A percentile compares a stretch with the other conserved stretches of the same genome.
These are phyloP conservation scores for Leccinum obscurum DNA, from an alignment of 768 basidiomycete species.

Conservation along the genomic window DNA sequence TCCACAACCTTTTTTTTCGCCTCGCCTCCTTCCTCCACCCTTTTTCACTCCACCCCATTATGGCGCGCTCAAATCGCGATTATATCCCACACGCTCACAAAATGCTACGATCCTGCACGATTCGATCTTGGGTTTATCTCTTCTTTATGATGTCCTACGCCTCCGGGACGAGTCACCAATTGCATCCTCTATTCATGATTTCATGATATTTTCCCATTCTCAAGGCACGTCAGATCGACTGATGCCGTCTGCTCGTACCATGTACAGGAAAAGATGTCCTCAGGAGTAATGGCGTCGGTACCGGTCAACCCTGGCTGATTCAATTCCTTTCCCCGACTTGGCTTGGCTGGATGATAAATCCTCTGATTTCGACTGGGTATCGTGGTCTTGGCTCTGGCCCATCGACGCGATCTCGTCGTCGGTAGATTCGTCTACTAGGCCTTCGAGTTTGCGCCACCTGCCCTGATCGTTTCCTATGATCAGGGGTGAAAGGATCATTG, in stretches of 20 bases:
- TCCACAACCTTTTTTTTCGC: background rate
- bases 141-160: background rate
- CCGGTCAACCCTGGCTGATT: background rate
- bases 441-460: background rate
- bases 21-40: background rate
- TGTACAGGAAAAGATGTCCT: background rate
- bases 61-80: background rate
- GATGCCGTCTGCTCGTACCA: background rate
- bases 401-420: background rate
- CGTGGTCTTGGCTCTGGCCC: background rate
- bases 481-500: background rate
- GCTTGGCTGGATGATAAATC: background rate
- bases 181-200: background rate
- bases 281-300: background rate
- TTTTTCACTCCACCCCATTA: background rate
- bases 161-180: background rate
- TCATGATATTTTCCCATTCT: background rate
- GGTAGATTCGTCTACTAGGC: background rate
- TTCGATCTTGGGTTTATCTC: background rate
- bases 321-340: background rate
- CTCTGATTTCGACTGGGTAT: background rate
- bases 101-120: conserved; percentile 2
- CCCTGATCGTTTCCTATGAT: background rate
- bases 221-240: background rate
- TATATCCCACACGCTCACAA: background rate